phyloP scores from a whole-genome alignment of 2,329 filamentous ascomycete genomes.

The Fusarium heterosporum region DNA sequence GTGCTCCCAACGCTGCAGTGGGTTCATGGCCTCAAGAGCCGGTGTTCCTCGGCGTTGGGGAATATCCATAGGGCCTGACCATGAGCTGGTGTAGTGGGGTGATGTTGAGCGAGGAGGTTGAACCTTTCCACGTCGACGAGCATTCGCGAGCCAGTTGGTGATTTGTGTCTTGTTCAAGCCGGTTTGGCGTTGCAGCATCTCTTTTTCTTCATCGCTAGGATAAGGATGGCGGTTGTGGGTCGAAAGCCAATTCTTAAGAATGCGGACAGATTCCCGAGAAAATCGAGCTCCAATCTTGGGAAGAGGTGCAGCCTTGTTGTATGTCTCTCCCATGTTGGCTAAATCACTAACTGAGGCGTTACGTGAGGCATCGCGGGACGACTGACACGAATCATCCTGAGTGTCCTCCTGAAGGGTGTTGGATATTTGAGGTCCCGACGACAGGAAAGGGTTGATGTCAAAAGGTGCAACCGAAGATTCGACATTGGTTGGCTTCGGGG shows the following conservation, averaged over 20 bases:
- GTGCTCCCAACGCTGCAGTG: constrained; percentile 68
- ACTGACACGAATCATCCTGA: constrained; percentile 42
- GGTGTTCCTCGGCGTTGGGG: constrained; percentile 70
- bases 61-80: constrained; percentile 77
- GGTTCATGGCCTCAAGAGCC: constrained; percentile 65
- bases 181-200: constrained; percentile 80
- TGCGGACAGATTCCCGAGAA: constrained; percentile 81
- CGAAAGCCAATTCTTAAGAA: constrained; percentile 86
- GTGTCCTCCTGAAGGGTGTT: constrained; percentile 48
- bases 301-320: constrained; percentile 49
- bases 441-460: constrained; percentile 60
- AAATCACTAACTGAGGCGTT: constrained; percentile 48
- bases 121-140: constrained; percentile 83
- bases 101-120: constrained; percentile 75
- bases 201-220: constrained; percentile 88
- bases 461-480: constrained; percentile 54
- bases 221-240: constrained; percentile 86
- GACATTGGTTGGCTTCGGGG: constrained; percentile 47
- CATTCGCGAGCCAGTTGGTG: constrained; percentile 92
- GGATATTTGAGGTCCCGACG: constrained; percentile 58
- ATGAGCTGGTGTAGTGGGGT: constrained; percentile 71
- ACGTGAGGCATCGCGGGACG: constrained; percentile 44
- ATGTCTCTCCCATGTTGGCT: constrained; percentile 42
- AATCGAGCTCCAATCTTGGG: constrained; percentile 81
- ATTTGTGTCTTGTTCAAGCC: constrained; percentile 87